Base-by-base conservation (phyloP, 106 monocot genomes). In the Hemerocallis citrina region DNA sequence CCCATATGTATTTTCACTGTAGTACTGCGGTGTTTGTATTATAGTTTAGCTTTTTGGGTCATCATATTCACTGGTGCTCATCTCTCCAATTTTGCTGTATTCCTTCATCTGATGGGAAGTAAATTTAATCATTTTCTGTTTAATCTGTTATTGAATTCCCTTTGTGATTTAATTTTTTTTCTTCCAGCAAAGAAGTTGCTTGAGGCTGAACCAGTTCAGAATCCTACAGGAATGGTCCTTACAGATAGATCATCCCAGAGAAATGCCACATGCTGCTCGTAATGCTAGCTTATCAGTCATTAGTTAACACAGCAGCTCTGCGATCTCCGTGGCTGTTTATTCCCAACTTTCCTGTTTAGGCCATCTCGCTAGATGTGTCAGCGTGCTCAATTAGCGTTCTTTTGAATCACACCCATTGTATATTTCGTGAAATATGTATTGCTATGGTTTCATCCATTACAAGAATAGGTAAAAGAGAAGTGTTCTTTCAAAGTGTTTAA, bases 171-270 rank as follows among this genome's bases (percentile, higher is more conserved):
- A n/a, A n/a, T n/a, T n/a, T n/a, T n/a, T n/a, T n/a, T 61, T 21
- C 20, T 68, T 68, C 39, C 69, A 69, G 69, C 69, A 36, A 69
- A 69, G 51, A 69, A 39, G 50, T 27, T 61, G 34, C 40, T 42
- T 61, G 61, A 61, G 37, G 69, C 51, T 51, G 23, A 68, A 37
- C 69, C 35, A 36, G 35, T 49, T 29, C 38, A 49, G 61, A 69
- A 61, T 31, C 25, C 69, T 16, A 36, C 27, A 27, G 69, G 69
- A 20, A 69, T 61, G 60, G 37, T 61, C 13, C 50, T 61, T 46
- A 21, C n/a, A 25, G 60, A 61, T 25, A 61, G 51, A 60, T 0
- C 36, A 0, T 59, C 17, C 14, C 49, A 50, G 49, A 35, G 50
- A 38, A 52, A 34, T 30, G 40, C 33, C 34, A 36, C 15, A 0